Conservation (phyloP, 352 stramenopile genomes). For the Globisporangium emineosum region DNA sequence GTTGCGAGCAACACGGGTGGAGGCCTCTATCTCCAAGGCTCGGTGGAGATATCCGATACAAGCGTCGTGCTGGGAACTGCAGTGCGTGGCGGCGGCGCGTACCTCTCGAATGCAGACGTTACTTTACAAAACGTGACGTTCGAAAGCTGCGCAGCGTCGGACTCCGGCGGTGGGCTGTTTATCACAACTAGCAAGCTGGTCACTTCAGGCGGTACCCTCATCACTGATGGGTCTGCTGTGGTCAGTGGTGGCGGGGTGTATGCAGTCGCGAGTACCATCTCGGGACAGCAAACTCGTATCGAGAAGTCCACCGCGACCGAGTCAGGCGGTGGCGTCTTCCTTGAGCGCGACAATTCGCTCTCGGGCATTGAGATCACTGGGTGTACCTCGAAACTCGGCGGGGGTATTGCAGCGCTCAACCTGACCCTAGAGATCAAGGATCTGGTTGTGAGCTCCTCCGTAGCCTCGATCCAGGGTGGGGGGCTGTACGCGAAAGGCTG, state of each 20-base stretch:
- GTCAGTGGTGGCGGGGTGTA: slow-evolving; percentile 22
- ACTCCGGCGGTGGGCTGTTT: slow-evolving; percentile 19
- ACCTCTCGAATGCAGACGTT: slow-evolving; percentile 12
- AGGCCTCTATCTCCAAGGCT: slow-evolving; percentile 8
- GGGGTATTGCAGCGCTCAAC: slow-evolving; percentile 1
- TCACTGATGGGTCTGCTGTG: slow-evolving; percentile 4
- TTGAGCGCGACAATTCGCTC: slow-evolving; percentile 6
- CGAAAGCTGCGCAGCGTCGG: slow-evolving; percentile 10
- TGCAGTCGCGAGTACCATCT: slow-evolving; percentile 1
- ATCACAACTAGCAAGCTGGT: slow-evolving; percentile 2
- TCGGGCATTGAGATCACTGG: slow-evolving; percentile 10
- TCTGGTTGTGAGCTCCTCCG: not conserved
- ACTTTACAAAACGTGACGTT: not conserved
- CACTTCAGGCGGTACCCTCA: not conserved
- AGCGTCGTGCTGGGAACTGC: not conserved
- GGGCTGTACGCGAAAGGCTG: slow-evolving; percentile 24
- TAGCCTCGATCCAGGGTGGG: slow-evolving; percentile 22
- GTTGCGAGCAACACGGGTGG: slow-evolving; percentile 10
- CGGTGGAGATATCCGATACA: not conserved
- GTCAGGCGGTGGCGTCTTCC: slow-evolving; percentile 35
- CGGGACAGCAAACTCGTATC: not conserved
- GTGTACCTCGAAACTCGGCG: slow-evolving; percentile 5
- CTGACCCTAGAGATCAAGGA: not conserved
- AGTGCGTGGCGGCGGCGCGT: slow-evolving; percentile 18
- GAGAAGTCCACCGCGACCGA: slow-evolving; percentile 8